These are phyloP conservation scores for Dalbergia cochinchinensis DNA, from an alignment of 306 rosid genomes.

Conservation along the genomic window DNA sequence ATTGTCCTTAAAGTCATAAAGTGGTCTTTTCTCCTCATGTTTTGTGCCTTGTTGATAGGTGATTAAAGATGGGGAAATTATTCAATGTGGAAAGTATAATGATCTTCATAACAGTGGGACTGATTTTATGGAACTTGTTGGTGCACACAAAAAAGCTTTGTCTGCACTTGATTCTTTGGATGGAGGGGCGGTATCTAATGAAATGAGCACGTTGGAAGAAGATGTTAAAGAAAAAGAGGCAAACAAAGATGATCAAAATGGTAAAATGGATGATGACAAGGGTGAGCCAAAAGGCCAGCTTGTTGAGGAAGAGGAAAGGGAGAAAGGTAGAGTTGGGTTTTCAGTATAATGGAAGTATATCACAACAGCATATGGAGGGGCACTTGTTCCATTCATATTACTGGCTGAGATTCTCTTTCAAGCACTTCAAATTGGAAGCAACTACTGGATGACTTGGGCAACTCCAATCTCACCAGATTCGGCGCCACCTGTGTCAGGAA, in stretches of 20 bases:
- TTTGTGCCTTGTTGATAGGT: constrained; percentile 58
- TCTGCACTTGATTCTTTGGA: constrained; percentile 64
- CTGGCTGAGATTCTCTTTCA: constrained; percentile 73
- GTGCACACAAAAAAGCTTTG: constrained; percentile 84
- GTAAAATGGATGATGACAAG: constrained; percentile 51
- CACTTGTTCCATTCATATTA: constrained; percentile 81
- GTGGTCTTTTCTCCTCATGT: not conserved
- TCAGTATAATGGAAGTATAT: constrained; percentile 79
- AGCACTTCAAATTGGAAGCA: constrained; percentile 85
- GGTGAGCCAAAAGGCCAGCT: constrained; percentile 67
- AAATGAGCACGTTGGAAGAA: constrained; percentile 36
- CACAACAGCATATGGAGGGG: constrained; percentile 79
- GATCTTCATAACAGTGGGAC: constrained; percentile 72
- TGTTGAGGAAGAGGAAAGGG: constrained; percentile 95
- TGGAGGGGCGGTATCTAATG: constrained; percentile 44
- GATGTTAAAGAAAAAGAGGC: constrained; percentile 53
- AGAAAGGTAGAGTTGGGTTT: constrained; percentile 81
- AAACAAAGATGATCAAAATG: constrained; percentile 47
- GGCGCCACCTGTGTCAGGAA: constrained; percentile 57
- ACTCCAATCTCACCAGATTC: constrained; percentile 72
- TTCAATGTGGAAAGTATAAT: constrained; percentile 77
- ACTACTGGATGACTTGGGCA: constrained; percentile 98
- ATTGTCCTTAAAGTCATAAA: not conserved
- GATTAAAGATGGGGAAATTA: constrained; percentile 81
- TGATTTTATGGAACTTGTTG: constrained; percentile 85